phyloP scores from a whole-genome alignment of 257 asterid species.

The Ajuga chamaepitys region DNA sequence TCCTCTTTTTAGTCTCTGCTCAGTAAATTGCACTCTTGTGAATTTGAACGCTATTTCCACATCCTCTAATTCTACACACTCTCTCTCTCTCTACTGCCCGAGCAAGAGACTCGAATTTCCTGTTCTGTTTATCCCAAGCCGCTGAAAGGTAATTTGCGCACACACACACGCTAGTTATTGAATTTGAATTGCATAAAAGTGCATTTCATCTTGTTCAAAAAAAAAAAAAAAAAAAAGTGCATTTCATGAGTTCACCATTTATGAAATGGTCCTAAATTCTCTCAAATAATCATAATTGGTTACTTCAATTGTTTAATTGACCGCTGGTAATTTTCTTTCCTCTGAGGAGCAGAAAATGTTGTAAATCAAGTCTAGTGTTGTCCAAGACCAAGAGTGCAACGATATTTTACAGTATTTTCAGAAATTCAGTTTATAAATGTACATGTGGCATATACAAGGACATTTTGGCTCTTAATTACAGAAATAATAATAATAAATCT shows the following conservation, averaged over 20 bases:
- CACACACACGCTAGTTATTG: too few species aligned
- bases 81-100: not conserved
- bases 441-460: not conserved
- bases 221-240: too few species aligned
- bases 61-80: not conserved
- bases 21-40: not conserved
- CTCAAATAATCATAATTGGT: not conserved
- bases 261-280: not conserved
- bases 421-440: not conserved
- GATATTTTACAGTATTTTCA: not conserved
- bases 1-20: not conserved
- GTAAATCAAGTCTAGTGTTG: not conserved
- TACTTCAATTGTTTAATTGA: not conserved
- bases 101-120: not conserved
- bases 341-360: not conserved
- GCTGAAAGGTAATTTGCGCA: slow-evolving; percentile 8
- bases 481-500: too few species aligned
- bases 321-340: not conserved
- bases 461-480: not conserved
- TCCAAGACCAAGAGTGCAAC: not conserved
- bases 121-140: not conserved
- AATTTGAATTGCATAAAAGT: not conserved
- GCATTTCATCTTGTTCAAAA: too few species aligned
- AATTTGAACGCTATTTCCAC: slow-evolving; percentile 1
- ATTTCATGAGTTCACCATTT: slow-evolving; percentile 9